Base-by-base conservation (phyloP, 768 basidiomycete genomes). In the Glaciozyma martinii region DNA sequence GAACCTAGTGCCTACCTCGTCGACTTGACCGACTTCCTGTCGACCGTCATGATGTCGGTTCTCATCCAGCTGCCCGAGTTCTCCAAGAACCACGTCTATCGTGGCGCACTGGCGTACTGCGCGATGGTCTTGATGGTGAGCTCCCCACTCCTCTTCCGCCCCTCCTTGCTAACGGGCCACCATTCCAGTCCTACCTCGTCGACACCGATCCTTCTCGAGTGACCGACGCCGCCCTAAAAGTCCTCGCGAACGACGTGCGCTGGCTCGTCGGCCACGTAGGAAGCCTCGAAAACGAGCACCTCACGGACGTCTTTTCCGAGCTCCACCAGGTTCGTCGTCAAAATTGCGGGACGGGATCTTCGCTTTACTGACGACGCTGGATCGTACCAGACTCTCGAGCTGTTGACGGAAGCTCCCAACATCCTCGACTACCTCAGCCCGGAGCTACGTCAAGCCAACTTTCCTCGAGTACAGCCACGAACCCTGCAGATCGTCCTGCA, bases 11-110 rank as follows among this genome's bases (percentile, higher is more conserved):
- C 87, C 82, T 97, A 97, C 77, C 81, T 98, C 4, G 87, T 90
- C 75, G 94, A 97, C 76, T 83, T 98, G 72, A 84, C 94, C 75
- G 92, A 91, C 75, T 99, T 93, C 88, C 81, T 98, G 59, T 93
- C 87, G 46, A 95, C 93, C 2, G 89, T 95, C 61, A 90, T 99
- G 56, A 95, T 98, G 63, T 75, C 74, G 53, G 77, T 78, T 3
- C 76, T 90, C 84, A 64, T 84, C 86, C 70, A 83, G 81, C 65
- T 98, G 78, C 86, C 88, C 62, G 66, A 71, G 43, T 67, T 67
- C 29, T 88, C 92, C 62, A 93, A 92, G 77, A 88, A 90, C 60
- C 85, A 89, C 70, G 90, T 89, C 15, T 99, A 95, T 76, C 84
- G 83, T 67, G 86, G 85, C 52, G 93, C 95, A 19, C 80, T 94